A percentile compares a stretch with the other conserved stretches of the same genome.
These are phyloP conservation scores for Ceratobasidium sp. DNA, from an alignment of 1,284 basidiomycete genomes.

Conservation along the genomic window DNA sequence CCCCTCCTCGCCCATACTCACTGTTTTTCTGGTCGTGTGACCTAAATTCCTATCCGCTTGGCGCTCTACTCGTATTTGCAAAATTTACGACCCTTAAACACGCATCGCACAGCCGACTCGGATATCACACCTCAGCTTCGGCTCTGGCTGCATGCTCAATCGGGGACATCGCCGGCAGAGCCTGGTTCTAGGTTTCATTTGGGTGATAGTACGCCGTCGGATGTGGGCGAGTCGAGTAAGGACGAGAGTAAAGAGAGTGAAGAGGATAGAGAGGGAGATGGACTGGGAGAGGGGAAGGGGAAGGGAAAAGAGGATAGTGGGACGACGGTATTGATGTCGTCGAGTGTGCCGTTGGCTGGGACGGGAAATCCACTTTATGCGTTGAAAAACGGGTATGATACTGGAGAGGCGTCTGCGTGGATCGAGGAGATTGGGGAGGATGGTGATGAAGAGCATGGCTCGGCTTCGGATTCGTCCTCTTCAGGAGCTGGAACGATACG, in stretches of 20 bases:
- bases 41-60: too few species aligned
- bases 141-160: constrained; percentile 56
- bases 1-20: constrained; percentile 54
- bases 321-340: constrained; percentile 13
- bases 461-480: neutral
- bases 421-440: neutral
- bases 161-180: neutral
- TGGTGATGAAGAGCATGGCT: neutral
- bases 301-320: neutral
- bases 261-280: neutral
- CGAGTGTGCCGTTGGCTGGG: constrained; percentile 4
- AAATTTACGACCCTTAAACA: too few species aligned
- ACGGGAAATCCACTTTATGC: constrained; percentile 21
- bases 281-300: neutral
- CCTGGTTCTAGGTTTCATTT: neutral
- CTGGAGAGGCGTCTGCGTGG: neutral
- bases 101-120: constrained; percentile 55
- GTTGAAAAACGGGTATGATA: constrained; percentile 21
- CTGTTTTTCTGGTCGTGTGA: too few species aligned
- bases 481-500: too few species aligned
- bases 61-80: neutral
- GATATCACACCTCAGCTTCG: constrained; percentile 66
- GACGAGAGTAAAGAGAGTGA: neutral
- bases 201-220: too few species aligned
- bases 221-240: too few species aligned